Conservation (phyloP, 768 basidiomycete genomes). For the Mycena floridula region DNA sequence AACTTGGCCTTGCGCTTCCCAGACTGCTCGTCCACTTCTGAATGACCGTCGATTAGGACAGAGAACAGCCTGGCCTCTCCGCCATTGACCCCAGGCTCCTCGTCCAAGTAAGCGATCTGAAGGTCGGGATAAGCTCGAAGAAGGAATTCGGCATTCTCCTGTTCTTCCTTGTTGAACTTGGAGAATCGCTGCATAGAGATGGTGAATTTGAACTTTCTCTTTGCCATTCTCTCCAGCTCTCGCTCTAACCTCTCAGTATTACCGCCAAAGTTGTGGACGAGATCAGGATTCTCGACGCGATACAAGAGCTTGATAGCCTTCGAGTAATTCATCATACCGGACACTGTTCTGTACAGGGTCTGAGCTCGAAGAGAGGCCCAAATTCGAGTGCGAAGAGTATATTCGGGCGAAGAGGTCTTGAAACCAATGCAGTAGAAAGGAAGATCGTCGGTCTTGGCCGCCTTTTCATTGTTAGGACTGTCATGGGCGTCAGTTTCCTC, state of each 20-base stretch:
- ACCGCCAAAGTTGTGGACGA: conserved; percentile 92
- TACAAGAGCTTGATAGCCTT: conserved; percentile 99
- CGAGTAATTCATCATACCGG: conserved; percentile 99
- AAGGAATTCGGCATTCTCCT: conserved; percentile 97
- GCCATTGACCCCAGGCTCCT: conserved; percentile 86
- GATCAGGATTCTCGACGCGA: conserved; percentile 97
- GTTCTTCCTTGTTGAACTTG: conserved; percentile 99
- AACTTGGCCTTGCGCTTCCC: conserved; percentile 96
- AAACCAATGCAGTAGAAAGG: conserved; percentile 99
- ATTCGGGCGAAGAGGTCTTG: conserved; percentile 98
- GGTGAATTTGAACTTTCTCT: conserved; percentile 96
- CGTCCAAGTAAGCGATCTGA: conserved; percentile 97
- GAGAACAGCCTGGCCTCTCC: conserved; percentile 89
- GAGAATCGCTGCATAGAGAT: conserved; percentile 99
- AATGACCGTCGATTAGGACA: conserved; percentile 94
- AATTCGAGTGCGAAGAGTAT: conserved; percentile 96
- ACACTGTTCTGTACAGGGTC: conserved; percentile 96
- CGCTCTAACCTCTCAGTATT: conserved; percentile 95
- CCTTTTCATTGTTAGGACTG: conserved; percentile 67
- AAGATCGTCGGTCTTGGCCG: conserved; percentile 77
- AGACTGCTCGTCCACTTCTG: conserved; percentile 83
- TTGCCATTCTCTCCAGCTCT: conserved; percentile 93
- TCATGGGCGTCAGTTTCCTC: conserved; percentile 72
- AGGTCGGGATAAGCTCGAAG: conserved; percentile 97
- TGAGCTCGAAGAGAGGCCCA: conserved; percentile 99